Evolutionary conservation across 2,329 filamentous ascomycete species (phyloP).

Genomic region (Didymella pinodella): DNA sequence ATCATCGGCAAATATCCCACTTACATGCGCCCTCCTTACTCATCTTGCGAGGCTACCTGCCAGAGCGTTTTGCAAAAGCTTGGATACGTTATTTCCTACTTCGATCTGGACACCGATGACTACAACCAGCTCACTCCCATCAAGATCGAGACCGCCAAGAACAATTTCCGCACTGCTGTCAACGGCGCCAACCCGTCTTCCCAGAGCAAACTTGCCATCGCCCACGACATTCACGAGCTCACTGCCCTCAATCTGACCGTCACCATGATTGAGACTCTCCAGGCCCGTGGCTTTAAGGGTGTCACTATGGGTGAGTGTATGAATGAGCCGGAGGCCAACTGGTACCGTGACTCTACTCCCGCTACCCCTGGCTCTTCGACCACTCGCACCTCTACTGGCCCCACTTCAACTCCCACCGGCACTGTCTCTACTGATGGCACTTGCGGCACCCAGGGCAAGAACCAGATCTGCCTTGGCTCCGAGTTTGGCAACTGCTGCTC

Average conservation of each 20-base stretch:
- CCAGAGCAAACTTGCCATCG: conserved; percentile 62
- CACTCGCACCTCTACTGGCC: conserved; percentile 32
- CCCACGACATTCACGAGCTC: conserved; percentile 58
- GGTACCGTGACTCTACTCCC: conserved; percentile 55
- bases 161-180: conserved; percentile 55
- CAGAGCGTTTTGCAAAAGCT: conserved; percentile 52
- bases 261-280: conserved; percentile 54
- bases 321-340: conserved; percentile 55
- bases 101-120: conserved; percentile 65
- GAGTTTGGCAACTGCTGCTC: conserved; percentile 57
- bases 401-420: conserved; percentile 33
- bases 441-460: conserved; percentile 37
- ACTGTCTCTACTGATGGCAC: conserved; percentile 30
- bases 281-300: conserved; percentile 51
- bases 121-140: conserved; percentile 43
- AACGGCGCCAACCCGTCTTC: conserved; percentile 35
- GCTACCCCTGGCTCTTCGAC: conserved; percentile 34
- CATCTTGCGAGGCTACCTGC: conserved; percentile 55
- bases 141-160: conserved; percentile 45
- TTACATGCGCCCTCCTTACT: conserved; percentile 61
- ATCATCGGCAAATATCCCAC: conserved; percentile 64
- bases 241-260: conserved; percentile 55
- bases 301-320: conserved; percentile 61
- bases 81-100: conserved; percentile 67
- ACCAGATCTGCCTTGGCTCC: conserved; percentile 31